Evolutionary conservation across 495 filamentous ascomycete species (phyloP).

Genomic region (Daldinia decipiens): DNA sequence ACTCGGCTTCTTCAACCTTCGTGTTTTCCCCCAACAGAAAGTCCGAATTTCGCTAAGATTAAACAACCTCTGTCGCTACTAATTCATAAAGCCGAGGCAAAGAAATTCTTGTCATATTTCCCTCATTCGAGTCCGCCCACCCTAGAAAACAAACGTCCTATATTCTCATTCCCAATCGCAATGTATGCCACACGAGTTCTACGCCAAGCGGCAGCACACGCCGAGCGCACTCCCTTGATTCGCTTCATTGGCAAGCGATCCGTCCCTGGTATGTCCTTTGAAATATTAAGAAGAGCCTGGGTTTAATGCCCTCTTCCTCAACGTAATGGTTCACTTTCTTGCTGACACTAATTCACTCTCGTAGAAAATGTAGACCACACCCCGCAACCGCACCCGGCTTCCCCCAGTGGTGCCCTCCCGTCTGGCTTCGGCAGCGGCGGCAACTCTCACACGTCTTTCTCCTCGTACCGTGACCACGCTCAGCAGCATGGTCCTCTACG

Average conservation of each 20-base stretch:
- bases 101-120: background rate
- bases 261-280: constrained; percentile 73
- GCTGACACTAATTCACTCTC: constrained; percentile 23
- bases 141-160: background rate
- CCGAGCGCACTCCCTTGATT: constrained; percentile 82
- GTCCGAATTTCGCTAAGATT: constrained; percentile 28
- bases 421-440: constrained; percentile 67
- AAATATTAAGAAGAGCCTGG: background rate
- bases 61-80: constrained; percentile 12
- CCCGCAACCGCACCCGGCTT: constrained; percentile 65
- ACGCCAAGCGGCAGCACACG: constrained; percentile 69
- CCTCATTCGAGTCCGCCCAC: background rate
- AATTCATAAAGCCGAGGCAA: constrained; percentile 33
- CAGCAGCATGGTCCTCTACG: constrained; percentile 92
- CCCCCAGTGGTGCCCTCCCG: constrained; percentile 57
- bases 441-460: constrained; percentile 78
- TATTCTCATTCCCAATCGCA: constrained; percentile 29
- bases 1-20: background rate
- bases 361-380: constrained; percentile 77
- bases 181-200: constrained; percentile 76
- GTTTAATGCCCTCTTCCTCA: background rate
- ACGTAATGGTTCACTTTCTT: too few species aligned
- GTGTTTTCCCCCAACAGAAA: constrained; percentile 34
- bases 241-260: constrained; percentile 90
- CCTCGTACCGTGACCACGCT: constrained; percentile 88